Conservation (phyloP, 768 basidiomycete species). For the Rhizopogon vesiculosus region DNA sequence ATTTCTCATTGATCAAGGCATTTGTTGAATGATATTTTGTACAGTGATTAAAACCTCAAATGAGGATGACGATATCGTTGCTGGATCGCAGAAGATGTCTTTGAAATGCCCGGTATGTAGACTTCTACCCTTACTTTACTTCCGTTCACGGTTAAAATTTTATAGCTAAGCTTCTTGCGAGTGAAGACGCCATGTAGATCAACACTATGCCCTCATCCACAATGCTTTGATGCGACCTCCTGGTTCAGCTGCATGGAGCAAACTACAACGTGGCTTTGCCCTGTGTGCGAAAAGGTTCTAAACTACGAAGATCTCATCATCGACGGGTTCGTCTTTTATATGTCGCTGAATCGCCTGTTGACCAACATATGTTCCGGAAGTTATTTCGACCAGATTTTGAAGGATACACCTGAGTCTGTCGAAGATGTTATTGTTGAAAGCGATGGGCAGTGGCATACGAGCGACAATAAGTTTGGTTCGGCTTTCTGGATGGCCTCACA, state of each 20-base stretch:
- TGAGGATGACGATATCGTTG: conserved; percentile 89
- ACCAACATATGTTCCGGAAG: conserved; percentile 33
- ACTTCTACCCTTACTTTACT: background rate
- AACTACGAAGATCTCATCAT: conserved; percentile 80
- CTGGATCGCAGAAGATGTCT: conserved; percentile 86
- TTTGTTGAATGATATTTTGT: background rate
- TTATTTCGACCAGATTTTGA: conserved; percentile 84
- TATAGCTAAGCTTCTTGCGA: conserved; percentile 79
- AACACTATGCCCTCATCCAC: conserved; percentile 79
- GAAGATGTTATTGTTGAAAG: conserved; percentile 95
- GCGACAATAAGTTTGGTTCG: conserved; percentile 82
- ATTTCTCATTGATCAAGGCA: background rate
- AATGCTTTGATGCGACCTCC: conserved; percentile 92
- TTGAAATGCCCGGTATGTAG: conserved; percentile 85
- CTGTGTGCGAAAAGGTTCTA: conserved; percentile 82
- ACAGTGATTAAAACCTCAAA: conserved; percentile 54
- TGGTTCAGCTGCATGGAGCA: conserved; percentile 96
- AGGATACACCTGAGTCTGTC: conserved; percentile 66
- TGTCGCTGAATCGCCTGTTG: background rate
- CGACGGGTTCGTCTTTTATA: conserved; percentile 65
- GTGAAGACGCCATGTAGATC: conserved; percentile 85
- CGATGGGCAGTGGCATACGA: conserved; percentile 94
- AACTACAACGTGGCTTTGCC: conserved; percentile 95
- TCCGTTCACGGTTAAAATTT: conserved; percentile 1
- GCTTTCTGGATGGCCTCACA: conserved; percentile 61